Conservation (phyloP, 495 filamentous ascomycete species). For the Copromyces sp. region DNA sequence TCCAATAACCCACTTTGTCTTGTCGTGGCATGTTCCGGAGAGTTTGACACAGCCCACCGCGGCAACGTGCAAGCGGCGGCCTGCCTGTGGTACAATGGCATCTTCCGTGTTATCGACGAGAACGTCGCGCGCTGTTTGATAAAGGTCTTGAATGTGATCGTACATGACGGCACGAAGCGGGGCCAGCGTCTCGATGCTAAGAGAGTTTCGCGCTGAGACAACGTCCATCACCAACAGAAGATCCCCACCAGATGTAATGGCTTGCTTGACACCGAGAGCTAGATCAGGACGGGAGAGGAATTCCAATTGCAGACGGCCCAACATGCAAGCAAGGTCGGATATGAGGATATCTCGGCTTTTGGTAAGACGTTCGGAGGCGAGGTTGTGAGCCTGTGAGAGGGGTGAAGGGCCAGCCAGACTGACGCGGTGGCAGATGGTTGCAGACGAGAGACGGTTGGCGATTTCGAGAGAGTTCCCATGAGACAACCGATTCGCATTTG, state of each 20-base stretch:
- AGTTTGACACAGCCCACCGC: constrained; percentile 85
- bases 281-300: constrained; percentile 80
- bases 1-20: constrained; percentile 77
- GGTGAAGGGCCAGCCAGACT: constrained; percentile 38
- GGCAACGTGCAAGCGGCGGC: constrained; percentile 62
- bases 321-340: constrained; percentile 80
- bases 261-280: constrained; percentile 56
- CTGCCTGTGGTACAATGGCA: constrained; percentile 71
- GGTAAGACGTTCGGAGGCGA: constrained; percentile 55
- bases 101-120: constrained; percentile 58
- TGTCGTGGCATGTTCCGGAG: constrained; percentile 81
- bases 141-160: constrained; percentile 64
- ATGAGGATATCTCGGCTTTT: constrained; percentile 77
- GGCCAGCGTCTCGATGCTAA: constrained; percentile 52
- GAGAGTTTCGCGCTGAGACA: constrained; percentile 65
- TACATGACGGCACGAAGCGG: constrained; percentile 71
- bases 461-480: constrained; percentile 14
- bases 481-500: constrained; percentile 33
- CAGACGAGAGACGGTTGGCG: constrained; percentile 32
- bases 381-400: constrained; percentile 34
- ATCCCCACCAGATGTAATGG: constrained; percentile 67
- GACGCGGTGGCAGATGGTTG: constrained; percentile 42
- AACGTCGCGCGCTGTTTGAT: constrained; percentile 68
- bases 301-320: constrained; percentile 81
- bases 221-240: constrained; percentile 74